phyloP scores from a whole-genome alignment of 2,329 filamentous ascomycete genomes.

The Xylaria sp. region DNA sequence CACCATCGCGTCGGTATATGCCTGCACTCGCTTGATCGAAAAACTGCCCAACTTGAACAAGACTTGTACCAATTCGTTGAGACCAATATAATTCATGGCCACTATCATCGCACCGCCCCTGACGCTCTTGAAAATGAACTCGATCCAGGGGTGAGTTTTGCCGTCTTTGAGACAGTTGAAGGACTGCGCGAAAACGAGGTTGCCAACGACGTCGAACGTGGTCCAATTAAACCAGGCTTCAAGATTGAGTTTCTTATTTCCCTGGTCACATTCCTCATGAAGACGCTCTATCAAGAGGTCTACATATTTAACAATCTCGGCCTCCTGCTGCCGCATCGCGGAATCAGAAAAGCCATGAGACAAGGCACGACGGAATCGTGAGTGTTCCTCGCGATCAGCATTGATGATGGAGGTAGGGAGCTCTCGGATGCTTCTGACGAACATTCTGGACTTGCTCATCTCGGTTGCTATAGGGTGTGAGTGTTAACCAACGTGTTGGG shows the following conservation, averaged over 20 bases:
- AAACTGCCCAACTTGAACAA: slow-evolving; percentile 32
- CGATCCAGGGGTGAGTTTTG: slow-evolving; percentile 49
- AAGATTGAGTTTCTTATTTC: slow-evolving; percentile 45
- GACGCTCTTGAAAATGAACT: slow-evolving; percentile 47
- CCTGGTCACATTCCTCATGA: slow-evolving; percentile 46
- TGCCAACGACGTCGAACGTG: slow-evolving; percentile 46
- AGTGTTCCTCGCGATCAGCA: slow-evolving; percentile 45
- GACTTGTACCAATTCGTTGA: slow-evolving; percentile 38
- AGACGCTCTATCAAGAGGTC: slow-evolving; percentile 53
- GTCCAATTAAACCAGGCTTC: slow-evolving; percentile 53
- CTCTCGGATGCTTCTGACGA: slow-evolving; percentile 35
- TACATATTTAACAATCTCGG: slow-evolving; percentile 52
- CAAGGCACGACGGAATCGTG: slow-evolving; percentile 44
- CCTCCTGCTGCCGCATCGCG: slow-evolving; percentile 46
- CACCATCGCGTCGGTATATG: slow-evolving; percentile 42
- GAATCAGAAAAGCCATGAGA: slow-evolving; percentile 47
- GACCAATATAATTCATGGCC: slow-evolving; percentile 40
- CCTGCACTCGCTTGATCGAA: slow-evolving; percentile 30
- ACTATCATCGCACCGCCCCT: slow-evolving; percentile 39
- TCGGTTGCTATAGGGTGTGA: slow-evolving; percentile 32
- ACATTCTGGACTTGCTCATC: slow-evolving; percentile 40
- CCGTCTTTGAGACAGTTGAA: slow-evolving; percentile 51
- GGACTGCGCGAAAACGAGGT: slow-evolving; percentile 55
- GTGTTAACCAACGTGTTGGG: not conserved
- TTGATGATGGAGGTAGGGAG: slow-evolving; percentile 46